phyloP scores from a whole-genome alignment of 768 basidiomycete species.

The Boletus sensibilis region DNA sequence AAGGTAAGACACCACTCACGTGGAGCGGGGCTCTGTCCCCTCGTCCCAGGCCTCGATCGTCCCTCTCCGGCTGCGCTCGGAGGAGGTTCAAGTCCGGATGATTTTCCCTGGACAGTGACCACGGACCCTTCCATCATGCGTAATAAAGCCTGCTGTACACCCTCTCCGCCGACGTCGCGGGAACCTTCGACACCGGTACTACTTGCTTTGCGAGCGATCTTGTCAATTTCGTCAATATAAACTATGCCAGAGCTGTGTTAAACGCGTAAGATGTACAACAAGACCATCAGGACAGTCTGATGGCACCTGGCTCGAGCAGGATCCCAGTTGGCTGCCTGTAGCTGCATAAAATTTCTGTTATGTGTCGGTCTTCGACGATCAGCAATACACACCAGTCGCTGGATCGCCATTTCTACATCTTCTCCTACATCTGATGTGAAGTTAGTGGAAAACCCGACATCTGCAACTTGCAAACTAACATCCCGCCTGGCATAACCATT shows the following conservation, averaged over 20 bases:
- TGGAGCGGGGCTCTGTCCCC: slow-evolving; percentile 39
- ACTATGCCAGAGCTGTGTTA: slow-evolving; percentile 81
- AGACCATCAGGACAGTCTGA: background rate
- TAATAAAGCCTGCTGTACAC: slow-evolving; percentile 90
- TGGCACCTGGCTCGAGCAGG: slow-evolving; percentile 75
- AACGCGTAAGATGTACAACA: slow-evolving; percentile 5
- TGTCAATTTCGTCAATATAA: slow-evolving; percentile 96
- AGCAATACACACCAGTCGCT: slow-evolving; percentile 60
- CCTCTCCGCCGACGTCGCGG: slow-evolving; percentile 92
- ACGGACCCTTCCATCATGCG: slow-evolving; percentile 93
- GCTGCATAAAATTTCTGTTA: slow-evolving; percentile 38
- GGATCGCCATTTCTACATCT: slow-evolving; percentile 91
- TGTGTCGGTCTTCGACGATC: background rate
- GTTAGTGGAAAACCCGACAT: slow-evolving; percentile 3
- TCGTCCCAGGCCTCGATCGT: slow-evolving; percentile 50
- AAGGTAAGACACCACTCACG: slow-evolving; percentile 14
- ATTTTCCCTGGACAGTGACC: slow-evolving; percentile 79
- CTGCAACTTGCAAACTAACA: slow-evolving; percentile 46
- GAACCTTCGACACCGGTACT: slow-evolving; percentile 63
- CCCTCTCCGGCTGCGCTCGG: slow-evolving; percentile 45
- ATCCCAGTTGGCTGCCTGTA: slow-evolving; percentile 91
- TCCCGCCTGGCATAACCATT: slow-evolving; percentile 51
- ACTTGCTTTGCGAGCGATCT: slow-evolving; percentile 67
- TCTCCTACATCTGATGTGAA: slow-evolving; percentile 79
- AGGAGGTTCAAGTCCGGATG: slow-evolving; percentile 44